These are phyloP conservation scores for Articulospora tetracladia DNA, from an alignment of 495 filamentous ascomycete genomes.

Conservation along the genomic window DNA sequence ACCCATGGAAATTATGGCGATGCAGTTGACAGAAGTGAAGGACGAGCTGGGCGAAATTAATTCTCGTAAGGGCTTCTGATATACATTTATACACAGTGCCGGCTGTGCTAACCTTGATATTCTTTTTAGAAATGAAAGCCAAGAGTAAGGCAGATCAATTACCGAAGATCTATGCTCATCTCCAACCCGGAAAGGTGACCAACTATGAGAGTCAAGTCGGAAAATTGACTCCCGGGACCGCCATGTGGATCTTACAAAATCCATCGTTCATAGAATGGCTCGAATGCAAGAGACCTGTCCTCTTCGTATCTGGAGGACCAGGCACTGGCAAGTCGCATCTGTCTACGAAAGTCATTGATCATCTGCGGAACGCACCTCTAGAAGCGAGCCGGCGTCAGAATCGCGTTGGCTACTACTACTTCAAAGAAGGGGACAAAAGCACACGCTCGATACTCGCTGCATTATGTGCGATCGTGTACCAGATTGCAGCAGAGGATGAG, in stretches of 20 bases:
- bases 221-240: conserved; percentile 11
- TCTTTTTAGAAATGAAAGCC: conserved; percentile 10
- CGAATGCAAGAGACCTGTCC: conserved; percentile 8
- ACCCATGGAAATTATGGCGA: conserved; percentile 14
- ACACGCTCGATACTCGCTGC: conserved; percentile 9
- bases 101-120: background rate
- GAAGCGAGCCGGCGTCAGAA: background rate
- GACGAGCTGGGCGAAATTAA: conserved; percentile 1
- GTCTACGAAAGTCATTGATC: conserved; percentile 13
- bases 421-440: conserved; percentile 9
- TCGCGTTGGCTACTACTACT: conserved; percentile 15
- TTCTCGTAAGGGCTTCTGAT: conserved; percentile 5
- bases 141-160: conserved; percentile 12
- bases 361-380: conserved; percentile 8
- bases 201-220: conserved; percentile 9
- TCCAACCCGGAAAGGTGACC: conserved; percentile 11
- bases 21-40: conserved; percentile 11
- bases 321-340: conserved; percentile 17
- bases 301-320: conserved; percentile 9
- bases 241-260: conserved; percentile 8
- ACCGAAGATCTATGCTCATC: conserved; percentile 12
- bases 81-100: background rate
- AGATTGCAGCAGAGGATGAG: conserved; percentile 8
- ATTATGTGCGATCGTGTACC: conserved; percentile 11
- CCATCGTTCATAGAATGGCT: conserved; percentile 6